Evolutionary conservation across 352 stramenopile genomes (phyloP).

Genomic region (Bremia lactucae): DNA sequence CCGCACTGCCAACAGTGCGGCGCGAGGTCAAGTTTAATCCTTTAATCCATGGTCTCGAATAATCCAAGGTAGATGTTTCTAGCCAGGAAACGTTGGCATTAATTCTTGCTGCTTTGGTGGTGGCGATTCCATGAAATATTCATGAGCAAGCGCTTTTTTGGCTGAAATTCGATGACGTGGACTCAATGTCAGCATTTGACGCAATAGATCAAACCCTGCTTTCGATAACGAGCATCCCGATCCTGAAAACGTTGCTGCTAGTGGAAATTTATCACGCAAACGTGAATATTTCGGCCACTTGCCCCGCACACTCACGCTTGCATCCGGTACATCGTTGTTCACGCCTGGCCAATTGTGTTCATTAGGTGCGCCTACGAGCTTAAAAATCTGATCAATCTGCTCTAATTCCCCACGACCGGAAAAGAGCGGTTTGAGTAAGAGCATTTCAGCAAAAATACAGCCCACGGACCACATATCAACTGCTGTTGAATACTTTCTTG

Average conservation of each 20-base stretch:
- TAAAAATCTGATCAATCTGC: constrained; percentile 95
- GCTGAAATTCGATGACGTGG: constrained; percentile 68
- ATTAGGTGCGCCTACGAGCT: constrained; percentile 85
- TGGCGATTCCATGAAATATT: constrained; percentile 71
- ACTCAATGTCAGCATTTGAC: constrained; percentile 53
- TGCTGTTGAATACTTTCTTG: constrained; percentile 86
- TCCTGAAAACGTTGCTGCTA: constrained; percentile 44
- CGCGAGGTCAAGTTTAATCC: constrained; percentile 47
- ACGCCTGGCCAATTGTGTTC: constrained; percentile 86
- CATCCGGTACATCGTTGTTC: constrained; percentile 45
- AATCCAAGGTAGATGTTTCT: constrained; percentile 5
- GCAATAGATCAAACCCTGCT: constrained; percentile 61
- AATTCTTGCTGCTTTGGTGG: constrained; percentile 49
- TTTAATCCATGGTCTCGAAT: no score
- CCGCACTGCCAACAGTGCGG: constrained; percentile 26
- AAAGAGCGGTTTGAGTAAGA: constrained; percentile 89
- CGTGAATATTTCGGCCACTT: constrained; percentile 66
- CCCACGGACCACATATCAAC: constrained; percentile 96
- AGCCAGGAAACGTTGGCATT: constrained; percentile 69
- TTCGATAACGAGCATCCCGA: constrained; percentile 55
- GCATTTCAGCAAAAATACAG: constrained; percentile 94
- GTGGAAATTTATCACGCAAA: constrained; percentile 70
- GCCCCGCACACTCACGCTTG: constrained; percentile 30
- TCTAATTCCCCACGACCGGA: constrained; percentile 90
- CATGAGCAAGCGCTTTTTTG: constrained; percentile 63